Evolutionary conservation across 129 eudicot species (phyloP), one percentile per base, ranked within the genome.

Genomic region (Erigeron canadensis): DNA sequence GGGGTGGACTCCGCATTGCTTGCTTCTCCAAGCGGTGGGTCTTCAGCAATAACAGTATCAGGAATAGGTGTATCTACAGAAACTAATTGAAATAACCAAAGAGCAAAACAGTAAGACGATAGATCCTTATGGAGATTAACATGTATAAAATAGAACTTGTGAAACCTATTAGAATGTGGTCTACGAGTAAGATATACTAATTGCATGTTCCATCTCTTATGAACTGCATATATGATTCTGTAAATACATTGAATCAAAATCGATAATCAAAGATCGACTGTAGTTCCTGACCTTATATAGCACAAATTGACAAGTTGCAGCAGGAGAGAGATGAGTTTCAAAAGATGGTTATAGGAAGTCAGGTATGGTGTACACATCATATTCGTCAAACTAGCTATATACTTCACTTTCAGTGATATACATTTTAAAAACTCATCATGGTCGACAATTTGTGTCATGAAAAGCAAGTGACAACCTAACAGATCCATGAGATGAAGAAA

Each of bases 401-500:
- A 4, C 4, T 34, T 63, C 1, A 3, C 16, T n/a, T 21, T 38
- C 39, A 15, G 8, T 39, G 43, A 17, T 16, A 21, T 39, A 21
- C 39, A 6, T 39, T 63, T 63, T 63, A 39, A 63, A 63, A 13
- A 7, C 18, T 59, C 11, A 59, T 57, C 2, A 63, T 63, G 23
- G 22, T 38, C 47, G 8, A 37, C 28, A 15, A n/a, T 6, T 61
- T 37, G 18, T 37, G 58, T 84, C 48, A 53, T 65, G 56, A 79
- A 58, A 91, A n/a, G 96, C 97, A 91, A 91, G 97, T 89, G 44
- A 88, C 81, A 87, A 86, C 91, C 72, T 96, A 91, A 77, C 97
- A 91, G 77, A 76, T 91, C 71, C 94, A 91, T 60, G 97, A 91
- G 81, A 91, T 86, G 96, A 91, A 91, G 96, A 88, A 87, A 76